phyloP scores from a whole-genome alignment of 371 early-diverging fungal genomes.

The Mycotypha africana region DNA sequence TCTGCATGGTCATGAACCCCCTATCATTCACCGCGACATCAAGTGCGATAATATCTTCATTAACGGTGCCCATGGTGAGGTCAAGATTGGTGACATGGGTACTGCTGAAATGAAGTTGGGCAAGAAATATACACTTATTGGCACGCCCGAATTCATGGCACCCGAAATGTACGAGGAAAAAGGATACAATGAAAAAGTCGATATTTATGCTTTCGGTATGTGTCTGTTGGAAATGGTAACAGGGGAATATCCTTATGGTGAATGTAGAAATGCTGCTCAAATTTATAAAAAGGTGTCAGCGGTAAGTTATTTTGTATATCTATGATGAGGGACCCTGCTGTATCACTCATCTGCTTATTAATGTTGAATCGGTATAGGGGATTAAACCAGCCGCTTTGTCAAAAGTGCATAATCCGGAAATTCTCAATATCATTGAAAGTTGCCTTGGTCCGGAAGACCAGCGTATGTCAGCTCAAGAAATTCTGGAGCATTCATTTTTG shows the following conservation, averaged over 20 bases:
- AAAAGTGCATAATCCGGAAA: conserved; percentile 58
- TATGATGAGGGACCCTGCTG: neutral
- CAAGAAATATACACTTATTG: conserved; percentile 74
- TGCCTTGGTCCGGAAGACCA: conserved; percentile 62
- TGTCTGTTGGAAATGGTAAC: conserved; percentile 76
- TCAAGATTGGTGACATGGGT: conserved; percentile 83
- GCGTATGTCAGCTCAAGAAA: conserved; percentile 45
- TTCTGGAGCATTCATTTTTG: conserved; percentile 44
- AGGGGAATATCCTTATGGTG: conserved; percentile 74
- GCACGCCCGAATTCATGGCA: conserved; percentile 32
- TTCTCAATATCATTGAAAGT: conserved; percentile 58
- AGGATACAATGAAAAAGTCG: conserved; percentile 73
- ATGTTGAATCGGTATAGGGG: too few relatives aligned
- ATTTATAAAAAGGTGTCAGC: conserved; percentile 63
- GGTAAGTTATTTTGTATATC: conserved; percentile 12
- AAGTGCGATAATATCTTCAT: conserved; percentile 79
- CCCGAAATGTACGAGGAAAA: conserved; percentile 71
- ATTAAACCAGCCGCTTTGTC: conserved; percentile 47
- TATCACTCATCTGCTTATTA: neutral
- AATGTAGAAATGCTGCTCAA: conserved; percentile 74
- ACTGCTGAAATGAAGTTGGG: conserved; percentile 70
- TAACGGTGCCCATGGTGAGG: conserved; percentile 73
- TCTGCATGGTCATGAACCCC: conserved; percentile 69
- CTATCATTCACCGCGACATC: conserved; percentile 80
- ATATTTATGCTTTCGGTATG: conserved; percentile 88